A percentile compares a stretch with the other conserved stretches of the same genome.
Conservation (phyloP, 148 eudicot genomes). For the Rhododendron henanense region DNA sequence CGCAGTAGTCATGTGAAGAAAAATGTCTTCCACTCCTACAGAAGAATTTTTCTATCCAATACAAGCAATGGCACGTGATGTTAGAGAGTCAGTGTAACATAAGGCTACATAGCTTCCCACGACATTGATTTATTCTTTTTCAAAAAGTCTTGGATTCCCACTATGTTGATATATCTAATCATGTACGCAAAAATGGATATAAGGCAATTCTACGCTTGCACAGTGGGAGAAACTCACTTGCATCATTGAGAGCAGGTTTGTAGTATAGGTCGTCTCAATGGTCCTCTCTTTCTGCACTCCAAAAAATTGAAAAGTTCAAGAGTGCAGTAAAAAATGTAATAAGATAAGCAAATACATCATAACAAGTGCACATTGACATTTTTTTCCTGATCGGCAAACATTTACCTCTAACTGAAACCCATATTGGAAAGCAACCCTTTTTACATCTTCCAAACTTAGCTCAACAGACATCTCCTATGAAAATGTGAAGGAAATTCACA, state of each 20-base stretch:
- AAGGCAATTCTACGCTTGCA: background rate
- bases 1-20: background rate
- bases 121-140: background rate
- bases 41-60: background rate
- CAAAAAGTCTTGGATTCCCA: background rate
- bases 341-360: slow-evolving; percentile 1
- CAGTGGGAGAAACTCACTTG: slow-evolving; percentile 51
- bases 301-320: background rate
- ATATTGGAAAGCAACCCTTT: slow-evolving; percentile 60
- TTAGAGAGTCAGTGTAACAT: background rate
- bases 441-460: slow-evolving; percentile 93
- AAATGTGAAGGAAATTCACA: slow-evolving; percentile 1
- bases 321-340: background rate
- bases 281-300: slow-evolving; percentile 62
- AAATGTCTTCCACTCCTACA: background rate
- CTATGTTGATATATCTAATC: background rate
- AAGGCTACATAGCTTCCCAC: background rate
- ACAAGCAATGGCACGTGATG: background rate
- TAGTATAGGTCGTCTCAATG: slow-evolving; percentile 77
- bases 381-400: background rate
- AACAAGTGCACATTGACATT: background rate
- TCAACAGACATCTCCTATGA: slow-evolving; percentile 94
- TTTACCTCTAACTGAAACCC: slow-evolving; percentile 86
- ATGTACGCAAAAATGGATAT: background rate
- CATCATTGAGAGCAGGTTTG: slow-evolving; percentile 92